These are phyloP conservation scores for Emericellopsis atlantica DNA, from an alignment of 2,329 filamentous ascomycete species.

Conservation along the genomic window DNA sequence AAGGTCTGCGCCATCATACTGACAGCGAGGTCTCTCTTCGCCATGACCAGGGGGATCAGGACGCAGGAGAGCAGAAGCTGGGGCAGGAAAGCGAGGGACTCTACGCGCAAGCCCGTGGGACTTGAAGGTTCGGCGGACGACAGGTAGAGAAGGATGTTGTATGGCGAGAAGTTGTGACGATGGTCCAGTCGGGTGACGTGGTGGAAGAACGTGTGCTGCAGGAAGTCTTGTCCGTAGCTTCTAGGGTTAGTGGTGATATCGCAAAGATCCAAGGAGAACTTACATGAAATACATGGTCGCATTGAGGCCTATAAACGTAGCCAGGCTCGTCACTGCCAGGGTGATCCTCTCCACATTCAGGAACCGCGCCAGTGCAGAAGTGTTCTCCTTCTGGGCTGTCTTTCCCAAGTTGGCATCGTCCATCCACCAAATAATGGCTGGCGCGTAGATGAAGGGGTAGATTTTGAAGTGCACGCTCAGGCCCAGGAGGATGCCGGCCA, in stretches of 20 bases:
- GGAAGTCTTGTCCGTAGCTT: slow-evolving; percentile 68
- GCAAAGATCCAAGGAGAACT: slow-evolving; percentile 15
- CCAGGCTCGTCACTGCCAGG: slow-evolving; percentile 51
- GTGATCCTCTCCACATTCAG: slow-evolving; percentile 40
- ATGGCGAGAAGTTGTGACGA: slow-evolving; percentile 95
- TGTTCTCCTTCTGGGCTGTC: slow-evolving; percentile 1
- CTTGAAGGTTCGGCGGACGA: slow-evolving; percentile 46
- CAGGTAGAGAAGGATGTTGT: slow-evolving; percentile 84
- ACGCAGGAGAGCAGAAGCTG: slow-evolving; percentile 73
- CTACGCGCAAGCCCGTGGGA: slow-evolving; percentile 36
- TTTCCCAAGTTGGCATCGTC: slow-evolving; percentile 36
- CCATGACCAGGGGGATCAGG: slow-evolving; percentile 61
- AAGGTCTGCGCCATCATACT: slow-evolving; percentile 94
- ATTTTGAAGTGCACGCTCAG: slow-evolving; percentile 95
- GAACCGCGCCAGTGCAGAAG: slow-evolving; percentile 24
- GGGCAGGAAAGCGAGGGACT: slow-evolving; percentile 78
- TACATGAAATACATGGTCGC: slow-evolving; percentile 64
- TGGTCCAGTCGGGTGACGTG: slow-evolving; percentile 90
- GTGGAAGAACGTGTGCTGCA: slow-evolving; percentile 85
- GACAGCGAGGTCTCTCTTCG: slow-evolving; percentile 68
- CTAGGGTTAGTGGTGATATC: background rate
- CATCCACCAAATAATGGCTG: slow-evolving; percentile 71
- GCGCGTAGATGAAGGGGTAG: slow-evolving; percentile 92
- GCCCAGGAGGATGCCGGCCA: slow-evolving; percentile 68
- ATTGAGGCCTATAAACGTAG: slow-evolving; percentile 66